phyloP scores from a whole-genome alignment of 2,329 filamentous ascomycete species.

The Venturia aucupariae region DNA sequence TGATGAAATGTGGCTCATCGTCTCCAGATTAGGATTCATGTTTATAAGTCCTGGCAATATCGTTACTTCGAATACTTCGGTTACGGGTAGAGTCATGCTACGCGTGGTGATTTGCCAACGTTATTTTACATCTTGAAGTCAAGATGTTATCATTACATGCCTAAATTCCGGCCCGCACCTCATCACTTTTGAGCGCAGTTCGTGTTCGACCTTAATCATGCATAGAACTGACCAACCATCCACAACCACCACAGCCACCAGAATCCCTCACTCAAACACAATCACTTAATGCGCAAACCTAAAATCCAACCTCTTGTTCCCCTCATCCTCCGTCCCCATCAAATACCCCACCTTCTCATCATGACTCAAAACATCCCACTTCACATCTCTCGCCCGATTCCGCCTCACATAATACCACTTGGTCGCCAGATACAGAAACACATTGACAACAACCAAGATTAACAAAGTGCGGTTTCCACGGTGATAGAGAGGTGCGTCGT shows the following conservation, averaged over 20 bases:
- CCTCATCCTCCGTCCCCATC: slow-evolving; percentile 27
- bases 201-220: too few relatives aligned
- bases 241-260: not conserved
- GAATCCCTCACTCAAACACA: not conserved
- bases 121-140: too few relatives aligned
- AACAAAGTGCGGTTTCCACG: slow-evolving; percentile 23
- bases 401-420: slow-evolving; percentile 27
- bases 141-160: too few relatives aligned
- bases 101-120: too few relatives aligned
- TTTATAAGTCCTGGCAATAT: too few relatives aligned
- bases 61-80: too few relatives aligned
- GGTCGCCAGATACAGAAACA: slow-evolving; percentile 22
- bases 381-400: slow-evolving; percentile 24
- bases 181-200: too few relatives aligned
- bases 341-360: slow-evolving; percentile 28
- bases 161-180: too few relatives aligned
- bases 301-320: slow-evolving; percentile 28
- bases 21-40: too few relatives aligned
- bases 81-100: too few relatives aligned
- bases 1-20: too few relatives aligned
- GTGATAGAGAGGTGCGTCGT: slow-evolving; percentile 20
- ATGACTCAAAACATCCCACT: slow-evolving; percentile 30
- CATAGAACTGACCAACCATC: not conserved
- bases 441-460: slow-evolving; percentile 23
- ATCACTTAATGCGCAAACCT: slow-evolving; percentile 23